Percentiles rank a stretch among this genome's conserved stretches.
phyloP scores from a whole-genome alignment of 371 early-diverging fungal genomes.

The Parasitella parasitica region DNA sequence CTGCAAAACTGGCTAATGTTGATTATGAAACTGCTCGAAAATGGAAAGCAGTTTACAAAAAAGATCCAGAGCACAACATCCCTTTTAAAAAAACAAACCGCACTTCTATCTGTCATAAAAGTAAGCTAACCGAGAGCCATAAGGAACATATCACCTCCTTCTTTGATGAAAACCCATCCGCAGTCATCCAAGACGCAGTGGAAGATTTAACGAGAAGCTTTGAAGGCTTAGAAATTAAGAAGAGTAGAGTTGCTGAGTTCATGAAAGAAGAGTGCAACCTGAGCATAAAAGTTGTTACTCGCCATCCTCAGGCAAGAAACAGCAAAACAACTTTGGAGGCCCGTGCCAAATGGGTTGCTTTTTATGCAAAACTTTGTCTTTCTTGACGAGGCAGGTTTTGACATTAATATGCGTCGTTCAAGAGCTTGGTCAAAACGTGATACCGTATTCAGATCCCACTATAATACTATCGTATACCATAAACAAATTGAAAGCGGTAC shows the following conservation, averaged over 20 bases:
- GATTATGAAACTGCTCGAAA: no score
- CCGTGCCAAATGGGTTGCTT: slow-evolving; percentile 3
- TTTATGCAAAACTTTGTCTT: slow-evolving; percentile 10
- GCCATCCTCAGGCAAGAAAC: slow-evolving; percentile 5
- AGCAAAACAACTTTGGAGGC: background rate
- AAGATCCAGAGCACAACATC: no score
- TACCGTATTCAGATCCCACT: no score
- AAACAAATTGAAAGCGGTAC: no score
- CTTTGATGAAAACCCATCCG: slow-evolving; percentile 5
- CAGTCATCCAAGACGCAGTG: no score
- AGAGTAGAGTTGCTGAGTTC: no score
- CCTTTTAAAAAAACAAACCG: slow-evolving; percentile 5
- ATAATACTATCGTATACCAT: no score
- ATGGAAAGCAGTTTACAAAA: no score
- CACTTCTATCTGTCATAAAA: background rate
- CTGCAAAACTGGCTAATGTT: no score
- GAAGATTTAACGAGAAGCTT: no score
- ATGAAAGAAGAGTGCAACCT: slow-evolving; percentile 17
- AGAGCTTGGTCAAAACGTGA: slow-evolving; percentile 10
- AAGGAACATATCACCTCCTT: slow-evolving; percentile 3
- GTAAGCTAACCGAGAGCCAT: background rate
- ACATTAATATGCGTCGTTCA: no score
- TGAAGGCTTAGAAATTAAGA: no score
- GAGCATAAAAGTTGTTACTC: background rate
- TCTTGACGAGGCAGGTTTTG: background rate